Base-by-base conservation (phyloP, 495 filamentous ascomycete species). In the Aspergillus nidulans region DNA sequence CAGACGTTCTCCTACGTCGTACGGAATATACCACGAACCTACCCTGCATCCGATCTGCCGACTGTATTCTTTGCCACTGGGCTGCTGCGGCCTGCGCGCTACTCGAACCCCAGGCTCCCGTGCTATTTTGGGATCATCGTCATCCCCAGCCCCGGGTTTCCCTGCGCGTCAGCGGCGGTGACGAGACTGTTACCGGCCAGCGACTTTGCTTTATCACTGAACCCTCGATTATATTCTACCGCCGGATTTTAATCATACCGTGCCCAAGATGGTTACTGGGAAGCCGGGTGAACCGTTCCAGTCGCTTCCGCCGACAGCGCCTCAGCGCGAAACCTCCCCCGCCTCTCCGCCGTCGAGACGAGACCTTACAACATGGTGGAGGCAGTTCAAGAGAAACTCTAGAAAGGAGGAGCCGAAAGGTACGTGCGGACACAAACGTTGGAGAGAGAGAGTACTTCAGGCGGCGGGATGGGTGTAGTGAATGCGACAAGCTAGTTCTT, bases 351-450 rank as follows among this genome's bases (percentile, higher is more conserved):
- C 90, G 30, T 86, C 82, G 49, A 91, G 84, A 70, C 81, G 88
- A 63, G 89, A 95, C 63, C 75, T 95, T 52, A 85, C 89, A 62
- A 90, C 86, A 24, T 97, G 91, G 91, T 96, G 91, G 91, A 91
- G 86, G 71, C 81, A 82, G 46, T 96, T 97, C 74, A 90, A 88
- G 71, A 79, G 84, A 28, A 83, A 84, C 44, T 74, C 80, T 13
- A 86, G 85, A 65, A 85, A 85, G 65, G 87, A 91, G 59, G 89
- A 92, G 53, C 73, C 82, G 52, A 87, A 90, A 79, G 87, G 88
- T 92, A 84, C 66, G 56, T 52, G 18, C 46, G 57, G 57, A 48
- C 41, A 42, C 23, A 47, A 7, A 46, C 16, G 26, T 24, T n/a
- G 36, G 20, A n/a, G n/a, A n/a, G n/a, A n/a, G n/a, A n/a, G n/a